phyloP scores from a whole-genome alignment of 169 alveolate genomes.

The Neospora caninum region DNA sequence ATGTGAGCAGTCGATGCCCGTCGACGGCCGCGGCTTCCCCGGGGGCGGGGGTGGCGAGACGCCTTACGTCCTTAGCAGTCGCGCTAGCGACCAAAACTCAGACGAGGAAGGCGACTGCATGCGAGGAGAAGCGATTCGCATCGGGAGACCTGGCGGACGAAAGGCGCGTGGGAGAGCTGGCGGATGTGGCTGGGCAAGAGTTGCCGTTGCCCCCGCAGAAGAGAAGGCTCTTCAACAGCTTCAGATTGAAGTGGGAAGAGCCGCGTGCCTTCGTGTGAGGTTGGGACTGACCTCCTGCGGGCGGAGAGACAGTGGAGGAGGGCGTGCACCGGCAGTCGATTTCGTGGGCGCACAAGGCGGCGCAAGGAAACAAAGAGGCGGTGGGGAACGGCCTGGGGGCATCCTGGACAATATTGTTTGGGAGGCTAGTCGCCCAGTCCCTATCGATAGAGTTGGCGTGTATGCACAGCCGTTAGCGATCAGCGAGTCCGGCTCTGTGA shows the following conservation, averaged over 20 bases:
- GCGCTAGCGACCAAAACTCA: not conserved
- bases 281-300: conserved; percentile 6
- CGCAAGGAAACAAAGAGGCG: not conserved
- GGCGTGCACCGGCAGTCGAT: not conserved
- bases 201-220: not conserved
- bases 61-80: not conserved
- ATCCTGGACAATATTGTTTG: not conserved
- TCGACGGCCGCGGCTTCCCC: not conserved
- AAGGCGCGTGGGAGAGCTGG: not conserved
- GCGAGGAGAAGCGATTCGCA: not conserved
- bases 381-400: not conserved
- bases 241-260: not conserved
- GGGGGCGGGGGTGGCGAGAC: not conserved
- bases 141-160: not conserved
- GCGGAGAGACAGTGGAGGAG: not conserved
- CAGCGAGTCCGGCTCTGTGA: not conserved
- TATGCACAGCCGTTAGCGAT: conserved; percentile 48
- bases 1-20: too few species aligned
- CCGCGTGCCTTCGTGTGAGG: not conserved
- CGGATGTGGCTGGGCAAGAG: not conserved
- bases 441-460: conserved; percentile 64
- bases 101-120: not conserved
- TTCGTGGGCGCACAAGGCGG: not conserved
- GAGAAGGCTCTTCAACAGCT: conserved; percentile 15
- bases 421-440: conserved; percentile 47